Conservation (phyloP, 2,329 filamentous ascomycete species). For the Calcarisporium arbuscula region DNA sequence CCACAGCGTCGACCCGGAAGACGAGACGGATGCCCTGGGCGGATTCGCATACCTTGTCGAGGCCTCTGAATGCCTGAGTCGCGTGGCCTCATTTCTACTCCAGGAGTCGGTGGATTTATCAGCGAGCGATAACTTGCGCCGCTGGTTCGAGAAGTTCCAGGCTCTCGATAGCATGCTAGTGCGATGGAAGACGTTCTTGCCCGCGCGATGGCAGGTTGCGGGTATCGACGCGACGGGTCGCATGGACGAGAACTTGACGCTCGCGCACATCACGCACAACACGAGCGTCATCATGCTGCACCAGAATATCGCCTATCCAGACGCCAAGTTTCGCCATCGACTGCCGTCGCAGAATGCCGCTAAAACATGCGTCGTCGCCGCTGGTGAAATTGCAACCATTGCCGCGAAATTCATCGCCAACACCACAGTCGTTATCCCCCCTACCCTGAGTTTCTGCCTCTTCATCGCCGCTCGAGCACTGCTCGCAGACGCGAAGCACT, state of each 20-base stretch:
- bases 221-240: constrained; percentile 28
- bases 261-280: constrained; percentile 19
- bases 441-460: constrained; percentile 6
- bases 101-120: constrained; percentile 32
- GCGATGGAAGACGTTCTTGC: constrained; percentile 39
- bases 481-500: constrained; percentile 9
- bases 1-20: constrained; percentile 4
- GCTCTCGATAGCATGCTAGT: constrained; percentile 36
- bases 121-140: constrained; percentile 27
- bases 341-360: constrained; percentile 7
- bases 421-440: constrained; percentile 4
- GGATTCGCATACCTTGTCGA: constrained; percentile 40
- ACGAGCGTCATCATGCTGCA: constrained; percentile 17
- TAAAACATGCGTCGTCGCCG: constrained; percentile 8
- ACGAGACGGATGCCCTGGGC: constrained; percentile 17
- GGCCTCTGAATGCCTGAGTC: constrained; percentile 35
- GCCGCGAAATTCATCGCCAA: constrained; percentile 7
- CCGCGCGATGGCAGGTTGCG: constrained; percentile 33
- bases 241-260: constrained; percentile 35
- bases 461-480: constrained; percentile 9
- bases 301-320: constrained; percentile 16
- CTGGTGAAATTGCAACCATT: constrained; percentile 9
- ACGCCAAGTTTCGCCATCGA: constrained; percentile 5
- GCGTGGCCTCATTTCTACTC: constrained; percentile 35
- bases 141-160: constrained; percentile 39